phyloP scores from a whole-genome alignment of 202 grass and related monocot genomes.

The Carex arenaria region DNA sequence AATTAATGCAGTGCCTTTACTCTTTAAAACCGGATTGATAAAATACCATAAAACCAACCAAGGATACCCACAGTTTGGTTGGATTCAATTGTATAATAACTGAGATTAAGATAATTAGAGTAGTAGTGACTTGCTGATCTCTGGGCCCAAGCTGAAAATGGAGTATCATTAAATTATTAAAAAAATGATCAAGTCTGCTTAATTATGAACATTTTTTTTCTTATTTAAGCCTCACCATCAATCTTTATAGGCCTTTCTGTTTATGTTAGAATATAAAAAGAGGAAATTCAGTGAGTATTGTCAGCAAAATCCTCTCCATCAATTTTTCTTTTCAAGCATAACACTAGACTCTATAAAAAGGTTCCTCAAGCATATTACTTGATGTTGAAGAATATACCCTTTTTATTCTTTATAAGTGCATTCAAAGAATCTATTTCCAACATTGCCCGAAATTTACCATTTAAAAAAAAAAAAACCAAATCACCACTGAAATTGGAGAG shows the following conservation, averaged over 20 bases:
- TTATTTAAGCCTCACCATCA: background rate
- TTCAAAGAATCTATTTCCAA: background rate
- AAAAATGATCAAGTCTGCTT: background rate
- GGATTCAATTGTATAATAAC: background rate
- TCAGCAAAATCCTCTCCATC: background rate
- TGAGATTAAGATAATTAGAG: background rate
- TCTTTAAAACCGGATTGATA: background rate
- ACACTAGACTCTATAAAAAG: background rate
- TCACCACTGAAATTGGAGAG: too few relatives aligned
- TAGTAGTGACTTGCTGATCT: background rate
- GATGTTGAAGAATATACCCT: background rate
- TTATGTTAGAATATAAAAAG: background rate
- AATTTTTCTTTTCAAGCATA: background rate
- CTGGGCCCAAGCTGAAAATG: background rate
- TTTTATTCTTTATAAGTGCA: background rate
- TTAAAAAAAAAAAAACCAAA: too few relatives aligned
- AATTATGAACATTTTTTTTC: background rate
- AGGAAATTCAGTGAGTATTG: background rate
- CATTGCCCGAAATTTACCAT: too few relatives aligned
- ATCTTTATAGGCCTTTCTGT: background rate
- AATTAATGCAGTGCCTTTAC: background rate
- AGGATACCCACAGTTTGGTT: background rate
- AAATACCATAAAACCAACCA: background rate
- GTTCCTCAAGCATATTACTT: background rate
- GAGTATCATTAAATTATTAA: background rate